Evolutionary conservation across 2,329 filamentous ascomycete species (phyloP).

Genomic region (Colletotrichum cuscutae): DNA sequence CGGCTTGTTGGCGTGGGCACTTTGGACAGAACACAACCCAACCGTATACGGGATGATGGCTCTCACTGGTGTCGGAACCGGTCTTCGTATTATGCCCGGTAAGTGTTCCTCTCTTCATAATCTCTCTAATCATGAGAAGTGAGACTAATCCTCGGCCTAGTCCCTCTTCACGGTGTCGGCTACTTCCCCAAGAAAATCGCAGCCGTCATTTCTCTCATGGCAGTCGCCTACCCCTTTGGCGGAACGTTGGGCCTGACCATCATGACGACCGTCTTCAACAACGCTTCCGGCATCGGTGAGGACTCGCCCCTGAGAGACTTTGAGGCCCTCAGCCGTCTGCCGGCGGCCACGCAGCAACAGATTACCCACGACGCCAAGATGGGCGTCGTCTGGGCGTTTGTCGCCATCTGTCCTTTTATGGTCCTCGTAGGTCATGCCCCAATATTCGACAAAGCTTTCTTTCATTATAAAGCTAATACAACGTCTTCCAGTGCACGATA

Average conservation of each 20-base stretch:
- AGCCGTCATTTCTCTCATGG: conserved; percentile 67
- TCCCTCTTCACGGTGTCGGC: conserved; percentile 70
- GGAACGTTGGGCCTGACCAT: conserved; percentile 73
- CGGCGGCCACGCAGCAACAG: conserved; percentile 45
- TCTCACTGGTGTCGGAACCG: conserved; percentile 70
- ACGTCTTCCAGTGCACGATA: conserved; percentile 39
- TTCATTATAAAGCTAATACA: neutral
- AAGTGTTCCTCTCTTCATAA: neutral
- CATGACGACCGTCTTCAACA: conserved; percentile 77
- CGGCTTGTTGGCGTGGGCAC: conserved; percentile 66
- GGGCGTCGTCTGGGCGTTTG: conserved; percentile 74
- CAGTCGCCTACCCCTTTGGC: conserved; percentile 70
- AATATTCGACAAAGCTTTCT: too few species aligned
- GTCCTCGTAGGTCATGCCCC: conserved; percentile 44
- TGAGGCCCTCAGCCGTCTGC: conserved; percentile 46
- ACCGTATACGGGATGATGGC: conserved; percentile 75
- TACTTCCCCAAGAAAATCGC: conserved; percentile 69
- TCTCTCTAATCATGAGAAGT: too few species aligned
- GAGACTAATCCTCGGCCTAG: conserved; percentile 36
- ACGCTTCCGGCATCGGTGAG: conserved; percentile 48
- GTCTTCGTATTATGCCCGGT: conserved; percentile 71
- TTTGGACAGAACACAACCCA: conserved; percentile 57
- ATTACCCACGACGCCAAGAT: conserved; percentile 57
- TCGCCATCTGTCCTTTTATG: conserved; percentile 70
- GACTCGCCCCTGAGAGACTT: conserved; percentile 46